Conservation (phyloP, 139 green algal genomes). For the Klebsormidium nitens region DNA sequence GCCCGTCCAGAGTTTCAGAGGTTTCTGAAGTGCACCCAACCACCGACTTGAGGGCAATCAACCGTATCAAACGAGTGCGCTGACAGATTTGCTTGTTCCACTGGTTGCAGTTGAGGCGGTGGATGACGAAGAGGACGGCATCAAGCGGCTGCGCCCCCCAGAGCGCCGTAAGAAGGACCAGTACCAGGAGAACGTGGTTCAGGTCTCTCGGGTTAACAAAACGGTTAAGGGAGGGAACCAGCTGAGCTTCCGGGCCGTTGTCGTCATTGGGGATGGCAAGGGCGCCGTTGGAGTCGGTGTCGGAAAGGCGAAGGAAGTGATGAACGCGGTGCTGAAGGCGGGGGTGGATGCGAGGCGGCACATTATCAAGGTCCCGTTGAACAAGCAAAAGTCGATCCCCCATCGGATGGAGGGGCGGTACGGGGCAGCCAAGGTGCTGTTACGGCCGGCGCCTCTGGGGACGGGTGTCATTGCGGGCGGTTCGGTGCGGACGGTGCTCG, state of each 20-base stretch:
- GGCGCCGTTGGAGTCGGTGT: conserved; percentile 82
- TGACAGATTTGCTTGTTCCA: too few relatives aligned
- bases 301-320: conserved; percentile 79
- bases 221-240: conserved; percentile 90
- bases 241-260: conserved; percentile 77
- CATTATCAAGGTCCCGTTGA: conserved; percentile 58
- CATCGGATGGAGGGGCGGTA: conserved; percentile 74
- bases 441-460: conserved; percentile 82
- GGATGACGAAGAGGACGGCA: too few relatives aligned
- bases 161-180: too few relatives aligned
- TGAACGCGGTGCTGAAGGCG: conserved; percentile 73
- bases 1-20: too few relatives aligned
- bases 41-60: too few relatives aligned
- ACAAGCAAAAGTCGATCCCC: conserved; percentile 64
- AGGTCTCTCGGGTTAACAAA: conserved; percentile 89
- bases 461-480: conserved; percentile 80
- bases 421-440: conserved; percentile 74
- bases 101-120: too few relatives aligned
- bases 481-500: conserved; percentile 78
- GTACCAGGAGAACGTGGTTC: conserved; percentile 48
- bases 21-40: too few relatives aligned
- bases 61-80: too few relatives aligned
- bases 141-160: too few relatives aligned
- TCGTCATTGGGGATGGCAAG: conserved; percentile 67
- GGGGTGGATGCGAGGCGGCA: conserved; percentile 66